Conservation (phyloP, 2,329 filamentous ascomycete species). For the Curvularia hawaiiensis region DNA sequence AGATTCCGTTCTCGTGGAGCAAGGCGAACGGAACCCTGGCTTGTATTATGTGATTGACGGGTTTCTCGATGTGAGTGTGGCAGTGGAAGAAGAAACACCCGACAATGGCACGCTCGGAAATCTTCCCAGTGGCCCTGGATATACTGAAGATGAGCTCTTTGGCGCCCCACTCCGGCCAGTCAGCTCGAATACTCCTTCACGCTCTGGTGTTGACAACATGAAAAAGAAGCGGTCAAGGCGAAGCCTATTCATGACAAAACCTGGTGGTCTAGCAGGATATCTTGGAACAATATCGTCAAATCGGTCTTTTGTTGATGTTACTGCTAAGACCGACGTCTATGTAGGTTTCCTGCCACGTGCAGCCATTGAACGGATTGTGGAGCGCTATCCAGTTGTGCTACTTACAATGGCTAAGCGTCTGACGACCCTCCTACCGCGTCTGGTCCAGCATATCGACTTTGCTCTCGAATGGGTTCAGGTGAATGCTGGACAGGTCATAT, state of each 20-base stretch:
- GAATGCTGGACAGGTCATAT: constrained; percentile 91
- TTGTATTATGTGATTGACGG: constrained; percentile 98
- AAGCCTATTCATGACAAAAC: constrained; percentile 89
- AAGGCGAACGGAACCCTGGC: constrained; percentile 95
- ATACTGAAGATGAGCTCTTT: constrained; percentile 47
- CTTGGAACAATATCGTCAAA: constrained; percentile 94
- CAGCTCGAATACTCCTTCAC: constrained; percentile 29
- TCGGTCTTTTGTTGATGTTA: constrained; percentile 93
- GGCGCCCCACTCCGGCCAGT: constrained; percentile 34
- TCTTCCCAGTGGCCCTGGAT: constrained; percentile 39
- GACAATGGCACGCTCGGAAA: constrained; percentile 53
- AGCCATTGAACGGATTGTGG: constrained; percentile 88
- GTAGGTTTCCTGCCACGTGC: constrained; percentile 90
- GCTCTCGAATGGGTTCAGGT: constrained; percentile 98
- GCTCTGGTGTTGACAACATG: constrained; percentile 36
- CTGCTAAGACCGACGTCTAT: constrained; percentile 97
- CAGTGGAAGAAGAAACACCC: constrained; percentile 65
- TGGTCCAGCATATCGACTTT: constrained; percentile 97
- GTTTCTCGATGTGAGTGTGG: constrained; percentile 92
- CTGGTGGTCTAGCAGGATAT: constrained; percentile 91
- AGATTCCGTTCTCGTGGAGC: constrained; percentile 90
- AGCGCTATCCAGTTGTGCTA: constrained; percentile 88
- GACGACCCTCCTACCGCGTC: constrained; percentile 82
- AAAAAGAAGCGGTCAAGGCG: constrained; percentile 63
- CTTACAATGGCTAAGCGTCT: constrained; percentile 95